Evolutionary conservation across 257 asterid genomes (phyloP), one percentile per base, ranked within the genome.

Genomic region (Perilla frutescens): DNA sequence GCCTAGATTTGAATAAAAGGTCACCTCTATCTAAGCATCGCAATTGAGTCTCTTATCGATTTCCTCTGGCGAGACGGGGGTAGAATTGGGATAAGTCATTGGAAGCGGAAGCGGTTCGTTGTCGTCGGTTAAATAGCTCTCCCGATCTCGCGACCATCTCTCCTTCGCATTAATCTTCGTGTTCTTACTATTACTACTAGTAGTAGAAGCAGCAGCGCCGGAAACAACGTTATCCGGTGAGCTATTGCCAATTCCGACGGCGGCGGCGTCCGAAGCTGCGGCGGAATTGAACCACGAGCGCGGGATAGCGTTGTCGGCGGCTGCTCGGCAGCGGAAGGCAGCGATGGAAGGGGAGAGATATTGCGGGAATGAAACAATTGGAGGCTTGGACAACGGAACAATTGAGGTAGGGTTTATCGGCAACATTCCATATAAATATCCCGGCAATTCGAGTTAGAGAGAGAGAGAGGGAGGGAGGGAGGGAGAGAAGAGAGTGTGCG

Each of bases 21-120:
- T 11, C 26, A 89, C 96, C 96, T 89, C 69, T 31, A 83, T 13
- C 63, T 37, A 67, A 37, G 97, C 89, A 75, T 91, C 93, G 72
- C 97, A 91, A n/a, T 26, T 79, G 58, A 88, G 93, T 26, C 96
- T 86, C 72, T 85, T 83, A 57, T 85, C 92, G 26, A 91, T 76
- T 81, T 89, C 96, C 31, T 91, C 93, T 1, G 82, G 77, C 13
- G 96, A 76, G 0, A 84, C 88, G 1, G 97, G 97, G 2, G 84
- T 70, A 37, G 89, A 60, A 71, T 88, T 79, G 36, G 97, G 97
- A 62, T 85, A 78, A 40, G 97, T 89, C 97, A 89, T 89, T 6
- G 97, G 97, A 34, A 91, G 92, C 67, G 97, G 96, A 49, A 91
- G 85, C 61, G 88, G 90, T 20, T 91, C 97, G 12, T n/a, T 73